Evolutionary conservation across 73 alveolate genomes (phyloP), one percentile per base, ranked within the genome.

Genomic region (Symbiodinium natans): DNA sequence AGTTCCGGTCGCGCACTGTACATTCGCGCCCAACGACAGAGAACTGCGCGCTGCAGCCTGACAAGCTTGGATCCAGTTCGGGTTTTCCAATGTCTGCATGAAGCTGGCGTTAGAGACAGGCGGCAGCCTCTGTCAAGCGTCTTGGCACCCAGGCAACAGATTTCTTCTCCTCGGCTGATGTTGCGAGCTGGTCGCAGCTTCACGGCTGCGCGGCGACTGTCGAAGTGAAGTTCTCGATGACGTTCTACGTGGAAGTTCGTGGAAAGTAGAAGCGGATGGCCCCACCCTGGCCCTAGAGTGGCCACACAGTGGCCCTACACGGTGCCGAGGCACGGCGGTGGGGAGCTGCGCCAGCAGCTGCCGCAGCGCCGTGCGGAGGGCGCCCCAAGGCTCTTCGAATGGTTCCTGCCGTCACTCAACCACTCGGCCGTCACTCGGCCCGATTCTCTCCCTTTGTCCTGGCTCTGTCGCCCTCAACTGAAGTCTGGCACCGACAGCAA

Each of bases 71-170:
- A 43, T 43, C 5, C 5, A 5, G 27, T 11, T 3, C 27, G n/a
- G n/a, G n/a, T n/a, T n/a, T n/a, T n/a, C n/a, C n/a, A n/a, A n/a
- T n/a, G n/a, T n/a, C n/a, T n/a, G n/a, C n/a, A n/a, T n/a, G n/a
- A n/a, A n/a, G n/a, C n/a, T n/a, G n/a, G n/a, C n/a, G n/a, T n/a
- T n/a, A n/a, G n/a, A n/a, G n/a, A n/a, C n/a, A n/a, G n/a, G n/a
- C n/a, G n/a, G n/a, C n/a, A n/a, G 38, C 93, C 93, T 86, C 40
- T 31, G 82, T 19, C 38, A 86, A 73, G 15, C 82, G 77, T 27
- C 93, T 40, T 10, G 93, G 82, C 46, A 86, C 93, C 27, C 42
- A 86, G 82, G 93, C 93, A 6, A 40, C 93, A 15, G 93, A 86
- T 3, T 73, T 75, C 10, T 29, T 31, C 39, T 86, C 93, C 93